Base-by-base conservation (phyloP, 2,329 filamentous ascomycete species). In the Aspergillus vadensis region DNA sequence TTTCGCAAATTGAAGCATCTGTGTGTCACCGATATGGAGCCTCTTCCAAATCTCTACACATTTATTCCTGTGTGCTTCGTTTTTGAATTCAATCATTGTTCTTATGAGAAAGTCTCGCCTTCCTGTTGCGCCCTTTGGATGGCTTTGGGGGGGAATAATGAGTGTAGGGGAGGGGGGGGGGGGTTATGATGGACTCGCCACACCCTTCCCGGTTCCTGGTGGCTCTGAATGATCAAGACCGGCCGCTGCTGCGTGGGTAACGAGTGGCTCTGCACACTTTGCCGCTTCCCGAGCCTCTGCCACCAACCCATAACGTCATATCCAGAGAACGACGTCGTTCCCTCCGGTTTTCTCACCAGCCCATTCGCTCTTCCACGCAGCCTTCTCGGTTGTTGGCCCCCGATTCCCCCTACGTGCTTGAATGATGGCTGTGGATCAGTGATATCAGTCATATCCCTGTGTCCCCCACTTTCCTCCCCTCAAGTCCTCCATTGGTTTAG, bases 301-400 rank as follows among this genome's bases (percentile, higher is more conserved):
- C 41, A 52, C 54, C 52, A 56, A 57, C 59, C 55, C 60, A 67
- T 69, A 68, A 68, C 67, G 67, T 68, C 67, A 69, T 68, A 67
- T 57, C 69, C 69, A 69, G 63, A 67, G 65, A 69, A 67, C 66
- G 67, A 70, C 69, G 62, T 69, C 63, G 65, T 67, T 64, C 52
- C 59, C 61, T 65, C 68, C 65, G 61, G 64, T 64, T 66, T 60
- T 54, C 54, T 66, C 57, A 54, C 61, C 59, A 57, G 59, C 58
- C 32, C 61, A 51, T 63, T 62, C 57, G 62, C 63, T 60, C 56
- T 60, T 60, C 48, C 41, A 47, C 30, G 43, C 30, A 53, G 48
- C 57, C 59, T 49, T 58, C 60, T 63, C 54, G 50, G 58, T 60
- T 61, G 53, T 63, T 63, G 58, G 60, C 58, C 49, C 44, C 50